Evolutionary conservation across 2,329 filamentous ascomycete species (phyloP).

Genomic region (Knufia fluminis): DNA sequence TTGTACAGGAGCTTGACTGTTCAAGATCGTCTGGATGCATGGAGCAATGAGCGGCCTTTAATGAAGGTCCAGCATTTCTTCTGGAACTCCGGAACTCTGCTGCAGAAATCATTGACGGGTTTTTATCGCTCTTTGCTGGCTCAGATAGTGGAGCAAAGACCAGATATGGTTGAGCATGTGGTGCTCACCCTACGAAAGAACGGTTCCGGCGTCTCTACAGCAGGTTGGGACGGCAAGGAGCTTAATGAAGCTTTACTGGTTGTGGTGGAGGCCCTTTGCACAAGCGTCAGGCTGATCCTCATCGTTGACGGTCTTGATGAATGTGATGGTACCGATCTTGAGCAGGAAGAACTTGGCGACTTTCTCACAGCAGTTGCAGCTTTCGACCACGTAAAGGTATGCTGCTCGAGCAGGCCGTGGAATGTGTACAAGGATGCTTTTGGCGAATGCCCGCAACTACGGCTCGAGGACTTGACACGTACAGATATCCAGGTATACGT

Average conservation of each 20-base stretch:
- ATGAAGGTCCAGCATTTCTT: constrained; percentile 2
- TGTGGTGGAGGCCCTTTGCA: not conserved
- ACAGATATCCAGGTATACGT: constrained; percentile 9
- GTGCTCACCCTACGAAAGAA: not conserved
- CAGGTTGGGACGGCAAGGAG: not conserved
- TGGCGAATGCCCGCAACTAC: constrained; percentile 9
- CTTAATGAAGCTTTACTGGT: not conserved
- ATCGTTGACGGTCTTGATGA: constrained; percentile 11
- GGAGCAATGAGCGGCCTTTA: not conserved
- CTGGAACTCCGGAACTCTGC: constrained; percentile 5
- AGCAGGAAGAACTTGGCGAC: constrained; percentile 9
- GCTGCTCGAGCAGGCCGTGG: constrained; percentile 11
- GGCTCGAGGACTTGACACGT: constrained; percentile 10
- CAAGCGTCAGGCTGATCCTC: not conserved
- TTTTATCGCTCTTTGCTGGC: constrained; percentile 6
- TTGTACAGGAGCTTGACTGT: not conserved
- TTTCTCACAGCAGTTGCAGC: constrained; percentile 1
- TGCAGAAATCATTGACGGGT: constrained; percentile 10
- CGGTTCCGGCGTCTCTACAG: not conserved
- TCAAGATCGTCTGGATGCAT: not conserved
- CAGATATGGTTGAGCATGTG: not conserved
- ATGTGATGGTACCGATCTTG: constrained; percentile 1
- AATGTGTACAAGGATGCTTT: constrained; percentile 13
- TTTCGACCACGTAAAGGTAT: constrained; percentile 7
- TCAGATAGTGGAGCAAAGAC: constrained; percentile 2